phyloP scores from a whole-genome alignment of 129 eudicot species.

The Ambrosia trifida region DNA sequence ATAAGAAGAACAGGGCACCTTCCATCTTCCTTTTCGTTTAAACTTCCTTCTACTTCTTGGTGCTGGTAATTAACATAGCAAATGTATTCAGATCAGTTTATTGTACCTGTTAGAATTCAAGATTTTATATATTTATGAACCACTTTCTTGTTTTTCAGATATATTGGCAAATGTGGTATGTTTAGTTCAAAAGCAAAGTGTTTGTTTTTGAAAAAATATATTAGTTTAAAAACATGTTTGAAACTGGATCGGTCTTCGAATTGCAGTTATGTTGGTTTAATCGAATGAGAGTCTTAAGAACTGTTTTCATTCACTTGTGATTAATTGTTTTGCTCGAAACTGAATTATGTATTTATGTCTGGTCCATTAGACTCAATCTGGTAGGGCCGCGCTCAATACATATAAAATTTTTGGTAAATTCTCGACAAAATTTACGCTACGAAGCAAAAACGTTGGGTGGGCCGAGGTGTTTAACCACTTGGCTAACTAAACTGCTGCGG shows the following conservation, averaged over 20 bases:
- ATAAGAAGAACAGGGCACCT: slow-evolving; percentile 88
- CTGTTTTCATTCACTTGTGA: too few species aligned
- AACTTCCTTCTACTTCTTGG: slow-evolving; percentile 52
- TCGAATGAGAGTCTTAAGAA: too few species aligned
- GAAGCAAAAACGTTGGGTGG: too few species aligned
- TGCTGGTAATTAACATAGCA: slow-evolving; percentile 15
- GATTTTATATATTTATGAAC: slow-evolving; percentile 1
- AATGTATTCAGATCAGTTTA: slow-evolving; percentile 27
- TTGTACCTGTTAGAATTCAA: slow-evolving; percentile 22
- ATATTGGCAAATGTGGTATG: slow-evolving; percentile 8
- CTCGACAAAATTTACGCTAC: too few species aligned
- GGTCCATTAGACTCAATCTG: too few species aligned
- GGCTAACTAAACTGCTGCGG: too few species aligned
- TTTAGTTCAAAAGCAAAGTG: neutral
- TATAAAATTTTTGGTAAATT: too few species aligned
- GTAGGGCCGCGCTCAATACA: too few species aligned
- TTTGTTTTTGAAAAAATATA: neutral
- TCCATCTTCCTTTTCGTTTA: slow-evolving; percentile 83
- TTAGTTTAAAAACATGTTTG: neutral
- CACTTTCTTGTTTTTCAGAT: neutral
- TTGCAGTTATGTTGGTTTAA: neutral
- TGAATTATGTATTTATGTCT: too few species aligned
- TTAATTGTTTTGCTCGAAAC: too few species aligned
- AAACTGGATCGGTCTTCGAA: neutral
- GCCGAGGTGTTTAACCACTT: too few species aligned